Conservation (phyloP, 1,284 basidiomycete species). For the Xerocomus amazonicus region DNA sequence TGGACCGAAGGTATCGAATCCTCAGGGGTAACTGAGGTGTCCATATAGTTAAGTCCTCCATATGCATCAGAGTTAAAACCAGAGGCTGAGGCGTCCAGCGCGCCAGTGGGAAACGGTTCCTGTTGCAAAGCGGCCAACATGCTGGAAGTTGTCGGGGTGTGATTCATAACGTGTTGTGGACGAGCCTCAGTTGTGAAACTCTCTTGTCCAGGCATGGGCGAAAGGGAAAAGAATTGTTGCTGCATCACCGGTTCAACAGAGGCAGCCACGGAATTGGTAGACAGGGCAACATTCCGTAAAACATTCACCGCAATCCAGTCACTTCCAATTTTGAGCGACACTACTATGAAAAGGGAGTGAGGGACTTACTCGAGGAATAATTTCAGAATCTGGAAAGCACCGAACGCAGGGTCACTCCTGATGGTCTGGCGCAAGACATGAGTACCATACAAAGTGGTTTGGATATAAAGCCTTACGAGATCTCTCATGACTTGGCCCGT, state of each 20-base stretch:
- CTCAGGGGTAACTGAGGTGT: slow-evolving; percentile 59
- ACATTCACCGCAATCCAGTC: slow-evolving; percentile 90
- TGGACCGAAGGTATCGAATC: slow-evolving; percentile 53
- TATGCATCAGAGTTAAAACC: slow-evolving; percentile 66
- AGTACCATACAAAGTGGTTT: slow-evolving; percentile 1
- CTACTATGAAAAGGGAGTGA: slow-evolving; percentile 8
- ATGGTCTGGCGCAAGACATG: slow-evolving; percentile 58
- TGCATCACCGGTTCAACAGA: slow-evolving; percentile 87
- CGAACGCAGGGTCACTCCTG: slow-evolving; percentile 83
- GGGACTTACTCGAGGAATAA: slow-evolving; percentile 77
- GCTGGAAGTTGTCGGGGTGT: slow-evolving; percentile 80
- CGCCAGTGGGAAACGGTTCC: slow-evolving; percentile 59
- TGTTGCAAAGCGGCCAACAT: slow-evolving; percentile 82
- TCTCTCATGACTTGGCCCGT: slow-evolving; percentile 88
- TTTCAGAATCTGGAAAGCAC: slow-evolving; percentile 87
- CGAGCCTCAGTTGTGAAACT: slow-evolving; percentile 62
- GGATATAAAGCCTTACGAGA: slow-evolving; percentile 49
- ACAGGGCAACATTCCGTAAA: slow-evolving; percentile 77
- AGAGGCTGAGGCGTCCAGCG: slow-evolving; percentile 58
- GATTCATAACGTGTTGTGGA: slow-evolving; percentile 49
- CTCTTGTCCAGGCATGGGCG: slow-evolving; percentile 79
- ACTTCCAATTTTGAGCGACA: slow-evolving; percentile 39
- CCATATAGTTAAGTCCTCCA: slow-evolving; percentile 70
- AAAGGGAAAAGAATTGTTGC: slow-evolving; percentile 76
- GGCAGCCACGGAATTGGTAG: slow-evolving; percentile 83